Evolutionary conservation across 768 basidiomycete species (phyloP), one percentile per base, ranked within the genome.

Genomic region (Lentinula edodes): DNA sequence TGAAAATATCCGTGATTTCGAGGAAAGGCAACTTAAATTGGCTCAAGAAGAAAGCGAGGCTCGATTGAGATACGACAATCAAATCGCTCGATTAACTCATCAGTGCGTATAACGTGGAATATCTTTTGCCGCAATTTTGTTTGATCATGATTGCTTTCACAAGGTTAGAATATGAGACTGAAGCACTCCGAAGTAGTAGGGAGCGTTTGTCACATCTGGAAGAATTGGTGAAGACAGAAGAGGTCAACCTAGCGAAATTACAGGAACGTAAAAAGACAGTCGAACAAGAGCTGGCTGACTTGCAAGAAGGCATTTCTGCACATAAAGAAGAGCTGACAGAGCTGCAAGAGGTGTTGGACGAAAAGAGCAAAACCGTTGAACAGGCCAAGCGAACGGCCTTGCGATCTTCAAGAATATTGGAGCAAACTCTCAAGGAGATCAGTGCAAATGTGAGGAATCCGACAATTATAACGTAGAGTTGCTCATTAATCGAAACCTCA

Each of bases 401-500:
- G 12, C 92, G 87, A 67, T 85, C 91, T 2, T 80, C 84, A 9
- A 93, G 88, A 68, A 82, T 81, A 0, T 80, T 97, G 45, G 96
- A 99, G 67, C 88, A 91, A 66, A 89, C 88, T 0, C 70, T 95
- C 66, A 98, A 98, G 73, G 95, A 98, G 70, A 94, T 98, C 54
- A 86, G 89, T 6, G 75, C 78, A 15, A 88, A 87, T 78, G 95
- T 89, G 60, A 66, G 83, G 67, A 64, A 18, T 10, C 16, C 28
- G 15, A 5, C 3, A 8, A 16, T 10, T 0, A 3, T 45, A 52
- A 66, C 62, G 61, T 23, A 48, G 20, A 39, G 46, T 60, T 74
- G 74, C 73, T 74, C 20, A 34, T 61, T 54, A 12, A 35, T 18
- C 62, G 7, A 61, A 55, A 62, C 59, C 3, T 41, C 16, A 10